Evolutionary conservation across 2,329 filamentous ascomycete species (phyloP).

Genomic region (Aspergillus ochraceus): DNA sequence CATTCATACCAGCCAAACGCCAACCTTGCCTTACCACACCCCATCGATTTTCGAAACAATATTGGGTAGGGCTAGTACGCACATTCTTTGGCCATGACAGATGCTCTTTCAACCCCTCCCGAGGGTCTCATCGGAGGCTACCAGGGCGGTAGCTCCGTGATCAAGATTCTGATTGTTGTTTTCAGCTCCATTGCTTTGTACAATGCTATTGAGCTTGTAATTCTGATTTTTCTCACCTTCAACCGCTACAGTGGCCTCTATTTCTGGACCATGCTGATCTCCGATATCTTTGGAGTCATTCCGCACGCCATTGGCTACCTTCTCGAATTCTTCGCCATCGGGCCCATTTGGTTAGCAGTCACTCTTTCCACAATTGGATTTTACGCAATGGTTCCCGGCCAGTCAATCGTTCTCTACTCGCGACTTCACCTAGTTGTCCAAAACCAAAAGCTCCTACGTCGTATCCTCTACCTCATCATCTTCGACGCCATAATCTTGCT

Average conservation of each 20-base stretch:
- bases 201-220: slow-evolving; percentile 49
- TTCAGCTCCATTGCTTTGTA: slow-evolving; percentile 43
- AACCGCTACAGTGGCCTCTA: slow-evolving; percentile 39
- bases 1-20: background rate
- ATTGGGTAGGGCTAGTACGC: background rate
- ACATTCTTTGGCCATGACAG: slow-evolving; percentile 7
- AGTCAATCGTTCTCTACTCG: slow-evolving; percentile 63
- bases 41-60: background rate
- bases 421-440: slow-evolving; percentile 61
- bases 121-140: slow-evolving; percentile 32
- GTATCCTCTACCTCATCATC: slow-evolving; percentile 59
- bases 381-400: slow-evolving; percentile 61
- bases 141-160: slow-evolving; percentile 19
- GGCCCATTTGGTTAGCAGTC: slow-evolving; percentile 35
- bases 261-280: slow-evolving; percentile 43
- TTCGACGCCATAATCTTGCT: slow-evolving; percentile 55
- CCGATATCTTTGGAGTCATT: slow-evolving; percentile 36
- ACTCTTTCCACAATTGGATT: slow-evolving; percentile 54
- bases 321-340: slow-evolving; percentile 38
- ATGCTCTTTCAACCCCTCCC: slow-evolving; percentile 22
- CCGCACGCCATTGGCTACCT: slow-evolving; percentile 42
- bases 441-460: slow-evolving; percentile 48
- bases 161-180: slow-evolving; percentile 32
- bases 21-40: background rate
- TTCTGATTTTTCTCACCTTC: slow-evolving; percentile 40